Percentiles rank a stretch among this genome's conserved stretches.
phyloP scores from a whole-genome alignment of 495 filamentous ascomycete genomes.

The Lophiotrema nucula region DNA sequence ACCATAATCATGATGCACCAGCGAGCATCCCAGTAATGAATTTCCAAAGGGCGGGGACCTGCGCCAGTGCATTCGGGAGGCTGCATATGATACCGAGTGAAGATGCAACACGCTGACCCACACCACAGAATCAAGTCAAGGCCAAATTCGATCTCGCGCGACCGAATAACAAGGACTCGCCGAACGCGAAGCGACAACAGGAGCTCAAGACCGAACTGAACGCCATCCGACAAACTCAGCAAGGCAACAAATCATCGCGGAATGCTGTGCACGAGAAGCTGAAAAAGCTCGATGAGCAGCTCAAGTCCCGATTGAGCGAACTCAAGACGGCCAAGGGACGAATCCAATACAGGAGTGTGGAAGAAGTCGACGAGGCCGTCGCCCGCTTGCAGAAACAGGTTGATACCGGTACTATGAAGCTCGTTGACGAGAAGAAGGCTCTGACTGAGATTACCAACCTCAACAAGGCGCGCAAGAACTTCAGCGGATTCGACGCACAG shows the following conservation, averaged over 20 bases:
- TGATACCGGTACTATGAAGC: constrained; percentile 79
- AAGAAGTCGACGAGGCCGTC: constrained; percentile 83
- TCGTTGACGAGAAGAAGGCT: constrained; percentile 97
- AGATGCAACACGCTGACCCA: neutral
- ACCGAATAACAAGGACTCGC: constrained; percentile 72
- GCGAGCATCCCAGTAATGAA: neutral
- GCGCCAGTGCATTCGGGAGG: neutral
- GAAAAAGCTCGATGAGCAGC: constrained; percentile 75
- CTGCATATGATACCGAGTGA: neutral
- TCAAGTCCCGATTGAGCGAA: constrained; percentile 78
- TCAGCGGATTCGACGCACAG: constrained; percentile 72
- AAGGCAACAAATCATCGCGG: constrained; percentile 74
- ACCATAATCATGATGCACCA: neutral
- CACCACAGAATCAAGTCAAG: constrained; percentile 70
- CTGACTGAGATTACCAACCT: constrained; percentile 75
- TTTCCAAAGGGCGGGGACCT: neutral
- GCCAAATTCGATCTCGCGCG: constrained; percentile 77
- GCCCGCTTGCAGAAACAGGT: constrained; percentile 76
- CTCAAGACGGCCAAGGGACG: constrained; percentile 76
- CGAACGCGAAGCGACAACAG: constrained; percentile 70
- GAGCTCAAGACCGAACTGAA: constrained; percentile 73
- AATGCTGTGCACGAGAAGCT: constrained; percentile 77
- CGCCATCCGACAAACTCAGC: constrained; percentile 77
- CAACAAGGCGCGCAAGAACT: constrained; percentile 86
- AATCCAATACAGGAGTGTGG: constrained; percentile 78